Evolutionary conservation across 2,329 filamentous ascomycete genomes (phyloP).

Genomic region (Fusarium caatingaense): DNA sequence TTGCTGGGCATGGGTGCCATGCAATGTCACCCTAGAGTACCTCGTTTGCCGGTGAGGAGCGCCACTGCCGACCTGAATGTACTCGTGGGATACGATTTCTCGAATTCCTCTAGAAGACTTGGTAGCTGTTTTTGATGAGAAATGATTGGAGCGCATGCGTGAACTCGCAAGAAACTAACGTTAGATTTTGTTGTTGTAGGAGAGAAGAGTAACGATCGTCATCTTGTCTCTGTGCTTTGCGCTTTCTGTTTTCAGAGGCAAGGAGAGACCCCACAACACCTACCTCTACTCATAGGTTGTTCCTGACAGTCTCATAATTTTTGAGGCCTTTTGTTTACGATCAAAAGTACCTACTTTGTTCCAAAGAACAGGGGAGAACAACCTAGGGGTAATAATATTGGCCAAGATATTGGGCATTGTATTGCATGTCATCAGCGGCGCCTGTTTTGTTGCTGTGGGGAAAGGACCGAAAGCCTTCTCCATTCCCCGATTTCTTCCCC

Average conservation of each 20-base stretch:
- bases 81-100: conserved; percentile 9
- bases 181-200: neutral
- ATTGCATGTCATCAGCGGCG: conserved; percentile 26
- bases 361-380: neutral
- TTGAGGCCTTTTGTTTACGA: neutral
- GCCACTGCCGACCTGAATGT: conserved; percentile 11
- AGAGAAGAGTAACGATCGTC: conserved; percentile 30
- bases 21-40: conserved; percentile 12
- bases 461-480: conserved; percentile 40
- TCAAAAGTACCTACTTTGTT: neutral
- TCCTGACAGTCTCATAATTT: neutral
- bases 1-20: conserved; percentile 1
- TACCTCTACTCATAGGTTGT: neutral
- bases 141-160: conserved; percentile 44
- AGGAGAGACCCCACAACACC: neutral
- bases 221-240: neutral
- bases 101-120: conserved; percentile 14
- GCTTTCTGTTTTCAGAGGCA: neutral
- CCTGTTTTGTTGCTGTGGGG: conserved; percentile 39
- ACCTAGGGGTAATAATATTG: neutral
- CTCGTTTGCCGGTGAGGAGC: conserved; percentile 6
- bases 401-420: neutral
- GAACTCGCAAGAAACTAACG: neutral
- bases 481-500: conserved; percentile 28
- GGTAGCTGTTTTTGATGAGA: neutral